A percentile compares a stretch with the other conserved stretches of the same genome.
phyloP scores from a whole-genome alignment of 2,329 filamentous ascomycete genomes.

The Beauveria medogensis region DNA sequence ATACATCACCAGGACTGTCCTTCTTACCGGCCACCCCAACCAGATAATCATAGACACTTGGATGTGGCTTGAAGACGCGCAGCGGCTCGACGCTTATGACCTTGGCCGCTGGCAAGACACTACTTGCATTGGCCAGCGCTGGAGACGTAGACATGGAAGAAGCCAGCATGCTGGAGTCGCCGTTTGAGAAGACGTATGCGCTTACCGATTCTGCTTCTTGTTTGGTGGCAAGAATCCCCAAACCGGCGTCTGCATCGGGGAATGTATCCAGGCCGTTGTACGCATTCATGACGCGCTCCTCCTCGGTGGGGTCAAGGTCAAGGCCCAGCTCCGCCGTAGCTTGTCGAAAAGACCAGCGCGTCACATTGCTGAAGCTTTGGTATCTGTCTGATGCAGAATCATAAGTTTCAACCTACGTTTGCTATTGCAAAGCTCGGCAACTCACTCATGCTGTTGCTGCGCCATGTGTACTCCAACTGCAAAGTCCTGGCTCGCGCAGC shows the following conservation, averaged over 20 bases:
- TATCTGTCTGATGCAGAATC: slow-evolving; percentile 28
- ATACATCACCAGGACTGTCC: slow-evolving; percentile 42
- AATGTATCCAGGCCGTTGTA: slow-evolving; percentile 60
- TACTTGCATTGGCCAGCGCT: slow-evolving; percentile 39
- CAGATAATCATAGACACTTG: slow-evolving; percentile 53
- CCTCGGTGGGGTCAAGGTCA: slow-evolving; percentile 34
- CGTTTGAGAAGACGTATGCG: slow-evolving; percentile 63
- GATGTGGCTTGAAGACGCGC: slow-evolving; percentile 56
- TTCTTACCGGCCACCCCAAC: slow-evolving; percentile 40
- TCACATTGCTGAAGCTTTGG: slow-evolving; percentile 55
- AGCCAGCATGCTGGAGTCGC: slow-evolving; percentile 53
- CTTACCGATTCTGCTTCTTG: slow-evolving; percentile 29
- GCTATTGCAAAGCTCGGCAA: background rate
- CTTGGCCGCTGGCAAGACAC: slow-evolving; percentile 33
- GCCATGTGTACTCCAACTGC: slow-evolving; percentile 72
- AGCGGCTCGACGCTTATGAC: slow-evolving; percentile 56
- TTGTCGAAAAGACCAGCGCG: slow-evolving; percentile 52
- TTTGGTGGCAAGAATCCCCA: slow-evolving; percentile 37
- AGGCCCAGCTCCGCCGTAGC: slow-evolving; percentile 51
- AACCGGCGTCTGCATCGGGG: slow-evolving; percentile 49
- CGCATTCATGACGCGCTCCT: slow-evolving; percentile 47
- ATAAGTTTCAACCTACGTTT: background rate
- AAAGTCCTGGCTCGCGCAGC: slow-evolving; percentile 57
- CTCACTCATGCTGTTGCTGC: slow-evolving; percentile 66
- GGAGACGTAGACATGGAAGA: slow-evolving; percentile 51